Percentiles rank a stretch among this genome's conserved stretches.
Conservation (phyloP, 176 grass and related monocot species). For the Metroxylon sagu region DNA sequence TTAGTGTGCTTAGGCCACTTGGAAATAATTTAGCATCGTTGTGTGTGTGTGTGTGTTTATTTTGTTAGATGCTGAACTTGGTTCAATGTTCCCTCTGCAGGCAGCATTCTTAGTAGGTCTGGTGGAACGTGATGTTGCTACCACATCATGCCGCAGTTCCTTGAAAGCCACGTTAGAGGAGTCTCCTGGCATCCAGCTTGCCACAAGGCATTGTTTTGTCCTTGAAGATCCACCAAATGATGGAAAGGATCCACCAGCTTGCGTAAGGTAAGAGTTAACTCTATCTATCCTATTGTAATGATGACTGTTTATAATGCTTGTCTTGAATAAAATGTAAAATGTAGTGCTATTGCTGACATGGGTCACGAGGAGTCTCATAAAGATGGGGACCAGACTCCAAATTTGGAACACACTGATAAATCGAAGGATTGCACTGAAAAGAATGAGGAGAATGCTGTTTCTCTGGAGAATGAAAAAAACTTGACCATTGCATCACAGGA, state of each 20-base stretch:
- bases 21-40: neutral
- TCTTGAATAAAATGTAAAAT: slow-evolving; percentile 17
- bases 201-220: slow-evolving; percentile 87
- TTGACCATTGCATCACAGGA: slow-evolving; percentile 24
- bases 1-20: slow-evolving; percentile 23
- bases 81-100: slow-evolving; percentile 32
- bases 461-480: slow-evolving; percentile 35
- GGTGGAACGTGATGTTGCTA: slow-evolving; percentile 52
- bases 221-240: slow-evolving; percentile 80
- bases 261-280: slow-evolving; percentile 37
- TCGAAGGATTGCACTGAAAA: slow-evolving; percentile 23
- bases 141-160: slow-evolving; percentile 67
- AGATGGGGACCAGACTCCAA: slow-evolving; percentile 25
- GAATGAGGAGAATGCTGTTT: slow-evolving; percentile 22
- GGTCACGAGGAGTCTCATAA: slow-evolving; percentile 35
- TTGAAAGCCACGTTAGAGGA: slow-evolving; percentile 82
- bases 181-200: slow-evolving; percentile 76
- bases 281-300: neutral
- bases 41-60: neutral
- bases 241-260: slow-evolving; percentile 28
- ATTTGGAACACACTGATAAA: slow-evolving; percentile 33
- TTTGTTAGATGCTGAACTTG: neutral
- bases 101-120: slow-evolving; percentile 73
- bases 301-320: neutral
- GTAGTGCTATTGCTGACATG: slow-evolving; percentile 35